phyloP scores from a whole-genome alignment of 2,329 filamentous ascomycete species.

The Fusarium abutilonis region DNA sequence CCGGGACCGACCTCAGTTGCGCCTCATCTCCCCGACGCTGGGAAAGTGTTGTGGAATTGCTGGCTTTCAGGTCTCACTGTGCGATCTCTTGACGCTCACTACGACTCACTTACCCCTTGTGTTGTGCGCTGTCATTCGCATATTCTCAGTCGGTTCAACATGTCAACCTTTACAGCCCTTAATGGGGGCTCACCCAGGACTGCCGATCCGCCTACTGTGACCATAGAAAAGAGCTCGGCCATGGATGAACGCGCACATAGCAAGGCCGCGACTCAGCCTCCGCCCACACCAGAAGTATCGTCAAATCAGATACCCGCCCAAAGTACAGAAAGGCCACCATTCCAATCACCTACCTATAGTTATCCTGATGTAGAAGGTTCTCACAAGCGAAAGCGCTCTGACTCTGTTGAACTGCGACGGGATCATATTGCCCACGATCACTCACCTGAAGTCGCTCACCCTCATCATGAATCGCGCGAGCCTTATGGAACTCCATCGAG shows the following conservation, averaged over 20 bases:
- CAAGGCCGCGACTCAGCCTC: slow-evolving; percentile 40
- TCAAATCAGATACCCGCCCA: slow-evolving; percentile 53
- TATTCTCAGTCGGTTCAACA: slow-evolving; percentile 41
- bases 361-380: slow-evolving; percentile 60
- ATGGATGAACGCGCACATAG: slow-evolving; percentile 49
- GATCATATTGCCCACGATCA: slow-evolving; percentile 50
- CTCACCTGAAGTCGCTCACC: slow-evolving; percentile 49
- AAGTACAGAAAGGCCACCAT: slow-evolving; percentile 54
- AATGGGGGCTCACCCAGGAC: slow-evolving; percentile 61
- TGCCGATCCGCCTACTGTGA: slow-evolving; percentile 49
- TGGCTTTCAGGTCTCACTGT: slow-evolving; percentile 8
- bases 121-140: slow-evolving; percentile 6
- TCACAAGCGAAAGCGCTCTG: slow-evolving; percentile 76
- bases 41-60: slow-evolving; percentile 4
- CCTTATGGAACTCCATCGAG: slow-evolving; percentile 55
- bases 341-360: slow-evolving; percentile 52
- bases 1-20: slow-evolving; percentile 27
- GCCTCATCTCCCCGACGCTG: slow-evolving; percentile 9
- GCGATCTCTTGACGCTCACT: slow-evolving; percentile 1
- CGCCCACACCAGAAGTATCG: slow-evolving; percentile 43
- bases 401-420: slow-evolving; percentile 63
- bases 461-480: slow-evolving; percentile 54
- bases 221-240: slow-evolving; percentile 46
- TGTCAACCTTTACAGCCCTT: slow-evolving; percentile 64
- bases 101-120: slow-evolving; percentile 6